Evolutionary conservation across 768 basidiomycete genomes (phyloP).

Genomic region (Guyanaporus albipodus): DNA sequence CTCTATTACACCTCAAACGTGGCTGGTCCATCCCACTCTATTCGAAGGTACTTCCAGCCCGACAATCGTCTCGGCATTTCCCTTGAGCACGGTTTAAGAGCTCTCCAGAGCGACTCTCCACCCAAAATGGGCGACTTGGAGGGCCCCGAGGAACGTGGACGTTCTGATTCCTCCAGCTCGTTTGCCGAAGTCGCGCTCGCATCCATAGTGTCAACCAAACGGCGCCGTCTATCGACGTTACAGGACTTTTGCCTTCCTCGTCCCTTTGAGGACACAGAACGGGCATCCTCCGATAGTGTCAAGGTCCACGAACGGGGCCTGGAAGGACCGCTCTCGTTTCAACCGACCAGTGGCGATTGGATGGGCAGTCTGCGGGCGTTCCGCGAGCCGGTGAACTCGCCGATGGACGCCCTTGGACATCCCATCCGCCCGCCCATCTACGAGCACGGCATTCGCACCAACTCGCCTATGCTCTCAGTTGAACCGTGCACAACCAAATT

Average conservation of each 20-base stretch:
- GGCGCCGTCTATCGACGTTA: conserved; percentile 13
- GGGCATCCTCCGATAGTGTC: background rate
- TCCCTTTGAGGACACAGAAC: conserved; percentile 16
- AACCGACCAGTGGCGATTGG: background rate
- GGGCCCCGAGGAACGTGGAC: background rate
- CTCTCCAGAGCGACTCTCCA: background rate
- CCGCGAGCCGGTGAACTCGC: background rate
- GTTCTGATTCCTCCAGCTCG: conserved; percentile 12
- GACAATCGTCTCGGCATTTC: background rate
- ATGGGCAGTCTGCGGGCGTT: background rate
- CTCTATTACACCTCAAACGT: background rate
- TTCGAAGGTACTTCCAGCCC: background rate
- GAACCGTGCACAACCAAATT: conserved; percentile 3
- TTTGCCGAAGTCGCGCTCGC: conserved; percentile 21
- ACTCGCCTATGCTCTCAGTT: background rate
- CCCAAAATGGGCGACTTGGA: background rate
- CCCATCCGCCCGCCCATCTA: background rate
- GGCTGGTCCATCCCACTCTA: background rate
- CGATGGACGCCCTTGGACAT: background rate
- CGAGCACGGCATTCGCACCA: background rate
- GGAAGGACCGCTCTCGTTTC: conserved; percentile 10
- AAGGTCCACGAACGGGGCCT: conserved; percentile 18
- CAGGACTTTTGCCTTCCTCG: conserved; percentile 16
- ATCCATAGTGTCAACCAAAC: background rate
- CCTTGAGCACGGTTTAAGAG: background rate